Percentiles rank a stretch among this genome's conserved stretches.
phyloP scores from a whole-genome alignment of 148 eudicot species.

The Rhododendron vialii region DNA sequence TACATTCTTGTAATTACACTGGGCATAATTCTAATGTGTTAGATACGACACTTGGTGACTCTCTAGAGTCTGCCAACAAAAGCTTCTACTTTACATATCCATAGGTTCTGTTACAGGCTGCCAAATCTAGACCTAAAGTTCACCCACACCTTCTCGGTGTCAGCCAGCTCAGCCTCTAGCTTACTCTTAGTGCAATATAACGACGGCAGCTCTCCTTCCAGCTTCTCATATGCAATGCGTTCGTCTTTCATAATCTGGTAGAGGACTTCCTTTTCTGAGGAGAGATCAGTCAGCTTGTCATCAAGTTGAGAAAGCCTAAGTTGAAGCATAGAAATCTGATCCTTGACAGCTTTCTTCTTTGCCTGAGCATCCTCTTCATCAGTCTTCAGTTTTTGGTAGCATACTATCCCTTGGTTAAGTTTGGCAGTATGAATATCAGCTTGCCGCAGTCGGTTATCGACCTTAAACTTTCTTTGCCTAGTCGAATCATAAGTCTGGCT shows the following conservation, averaged over 20 bases:
- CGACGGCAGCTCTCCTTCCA: background rate
- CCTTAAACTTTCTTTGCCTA: background rate
- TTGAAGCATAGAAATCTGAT: background rate
- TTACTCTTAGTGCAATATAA: background rate
- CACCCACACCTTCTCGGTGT: background rate
- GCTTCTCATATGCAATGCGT: background rate
- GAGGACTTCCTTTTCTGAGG: background rate
- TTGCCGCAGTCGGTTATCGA: background rate
- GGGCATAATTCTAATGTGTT: too few species aligned
- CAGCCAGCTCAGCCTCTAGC: background rate
- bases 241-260: background rate
- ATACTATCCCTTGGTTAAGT: background rate
- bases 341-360: background rate
- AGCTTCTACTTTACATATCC: background rate
- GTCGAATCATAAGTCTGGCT: background rate
- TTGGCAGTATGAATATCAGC: background rate
- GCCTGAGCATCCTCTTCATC: background rate
- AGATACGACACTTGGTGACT: background rate
- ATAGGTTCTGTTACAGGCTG: background rate
- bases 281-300: background rate
- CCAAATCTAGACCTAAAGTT: background rate
- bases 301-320: background rate
- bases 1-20: too few species aligned
- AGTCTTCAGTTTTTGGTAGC: background rate
- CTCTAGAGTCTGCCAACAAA: background rate